Base-by-base conservation (phyloP, 2,329 filamentous ascomycete species). In the Ophiocordyceps camponoti-leonardi region DNA sequence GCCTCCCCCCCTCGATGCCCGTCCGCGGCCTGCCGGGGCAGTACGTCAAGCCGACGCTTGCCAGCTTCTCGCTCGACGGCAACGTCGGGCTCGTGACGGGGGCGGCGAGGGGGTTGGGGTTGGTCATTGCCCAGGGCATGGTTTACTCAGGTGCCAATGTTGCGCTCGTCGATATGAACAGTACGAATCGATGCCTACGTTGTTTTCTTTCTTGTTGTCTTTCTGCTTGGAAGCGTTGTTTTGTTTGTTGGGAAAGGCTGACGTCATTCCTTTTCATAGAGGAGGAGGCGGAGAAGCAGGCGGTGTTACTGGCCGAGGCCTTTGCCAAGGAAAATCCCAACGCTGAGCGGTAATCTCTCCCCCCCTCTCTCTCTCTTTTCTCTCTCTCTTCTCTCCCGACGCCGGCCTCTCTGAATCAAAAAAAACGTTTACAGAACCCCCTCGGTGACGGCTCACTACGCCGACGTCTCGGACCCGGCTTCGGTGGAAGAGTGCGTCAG, bases 81-180 rank as follows among this genome's bases (percentile, higher is more conserved):
- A 82, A 81, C 58, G 83, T 88, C 10, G 86, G 79, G 42, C 71
- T 95, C 39, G 83, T 96, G 37, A 96, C 90, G 1, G 90, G 90
- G 45, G 90, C 88, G 58, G 90, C 90, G 23, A 74, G 88, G 58
- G 90, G 90, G 8, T 65, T 96, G 47, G 90, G 90, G 37, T 69
- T 95, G 49, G 87, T 93, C 54, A 95, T 96, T 83, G 84, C 83
- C 44, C 87, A 94, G 67, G 87, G 84, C 42, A 77, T 94, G 63
- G 83, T 94, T 45, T 81, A 86, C 45, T 92, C 84, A 45, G 90
- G 90, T 45, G 84, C 86, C 11, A 81, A 94, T 61, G 72, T 95
- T 50, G 90, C 90, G 40, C 84, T 96, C 62, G 86, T 95, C 39
- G 90, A 96, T 61, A 70, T 95, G 67, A 94, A 96, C 67, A 83